Base-by-base conservation (phyloP, 805 yeast species). In the Lipomyces chichibuensis region DNA sequence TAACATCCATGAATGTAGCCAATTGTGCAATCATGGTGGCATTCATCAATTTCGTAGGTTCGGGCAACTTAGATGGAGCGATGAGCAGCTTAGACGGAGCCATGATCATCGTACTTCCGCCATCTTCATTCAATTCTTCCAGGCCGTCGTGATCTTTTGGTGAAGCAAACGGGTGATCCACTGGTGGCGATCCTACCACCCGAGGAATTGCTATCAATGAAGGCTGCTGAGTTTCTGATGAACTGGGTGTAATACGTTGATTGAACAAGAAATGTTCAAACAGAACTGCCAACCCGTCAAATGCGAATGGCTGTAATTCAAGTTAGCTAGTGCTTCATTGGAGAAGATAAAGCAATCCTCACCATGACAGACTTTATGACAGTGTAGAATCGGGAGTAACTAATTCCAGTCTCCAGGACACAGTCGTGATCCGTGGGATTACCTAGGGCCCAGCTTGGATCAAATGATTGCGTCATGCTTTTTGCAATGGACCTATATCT, bases 401-500 rank as follows among this genome's bases (percentile, higher is more conserved):
- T 77, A 72, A 59, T 80, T 52, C 57, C 71, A 62, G 46, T 62
- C 33, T 64, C 58, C n/a, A 25, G 33, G 13, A 53, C 65, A 35
- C 17, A 54, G 20, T 55, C 63, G n/a, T 14, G 71, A 59, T 25
- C 77, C 46, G 49, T 76, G 77, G 1, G 70, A 55, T 0, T 61
- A 27, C 39, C 62, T 3, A 65, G 55, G 0, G 74, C 74, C 43
- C 85, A 77, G 1, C 75, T 71, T 1, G 81, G 67, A 64, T 84
- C 81, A 75, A 89, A 81, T n/a, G 86, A 80, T 63, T 85, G 76
- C 20, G 88, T 65, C 25, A 89, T 72, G 27, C 79, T 74, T 43
- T 80, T 57, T 0, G 91, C 87, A 39, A 78, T 73, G 0, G 67
- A 60, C 67, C 83, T 82, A 75, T 83, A 88, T 2, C 74, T 72